Percentiles rank a stretch among this genome's conserved stretches.
Evolutionary conservation across 1,284 basidiomycete species (phyloP).

Genomic region (Cryptococcus hybrid): DNA sequence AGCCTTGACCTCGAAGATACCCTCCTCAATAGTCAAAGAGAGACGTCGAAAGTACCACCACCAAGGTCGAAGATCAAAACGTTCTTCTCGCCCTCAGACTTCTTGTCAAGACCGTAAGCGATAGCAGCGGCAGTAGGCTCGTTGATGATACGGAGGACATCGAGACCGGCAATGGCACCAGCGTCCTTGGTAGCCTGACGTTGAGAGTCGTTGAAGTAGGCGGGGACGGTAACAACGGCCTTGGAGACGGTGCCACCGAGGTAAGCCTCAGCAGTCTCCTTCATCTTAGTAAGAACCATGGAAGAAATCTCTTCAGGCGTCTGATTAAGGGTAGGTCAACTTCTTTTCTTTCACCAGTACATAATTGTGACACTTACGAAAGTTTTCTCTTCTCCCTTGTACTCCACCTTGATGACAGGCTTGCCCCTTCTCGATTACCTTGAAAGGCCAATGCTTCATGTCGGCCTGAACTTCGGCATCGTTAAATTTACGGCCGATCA

Average conservation of each 20-base stretch:
- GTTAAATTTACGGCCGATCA: conserved; percentile 94
- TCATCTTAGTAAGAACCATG: conserved; percentile 98
- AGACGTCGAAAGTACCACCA: conserved; percentile 99
- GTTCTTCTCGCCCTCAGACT: conserved; percentile 78
- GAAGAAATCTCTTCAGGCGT: conserved; percentile 96
- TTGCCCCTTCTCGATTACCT: conserved; percentile 59
- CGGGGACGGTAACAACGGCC: conserved; percentile 92
- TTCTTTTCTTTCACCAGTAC: conserved; percentile 1
- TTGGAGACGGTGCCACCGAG: conserved; percentile 78
- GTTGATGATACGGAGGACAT: conserved; percentile 97
- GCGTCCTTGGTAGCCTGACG: conserved; percentile 98
- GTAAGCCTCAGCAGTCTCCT: conserved; percentile 97
- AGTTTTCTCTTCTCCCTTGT: conserved; percentile 60
- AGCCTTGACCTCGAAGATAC: conserved; percentile 99
- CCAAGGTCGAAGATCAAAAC: conserved; percentile 99
- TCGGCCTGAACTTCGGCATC: conserved; percentile 63
- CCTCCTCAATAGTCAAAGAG: conserved; percentile 97
- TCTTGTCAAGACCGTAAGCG: conserved; percentile 88
- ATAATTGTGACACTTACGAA: conserved; percentile 50
- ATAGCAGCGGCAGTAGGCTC: conserved; percentile 98
- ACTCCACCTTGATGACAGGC: conserved; percentile 60
- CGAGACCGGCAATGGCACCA: conserved; percentile 93
- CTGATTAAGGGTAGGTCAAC: conserved; percentile 45
- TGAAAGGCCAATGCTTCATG: conserved; percentile 70
- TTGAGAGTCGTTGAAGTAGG: conserved; percentile 99